Evolutionary conservation across 192 early-diverging fungal species (phyloP).

Genomic region (Coemansia sp.): DNA sequence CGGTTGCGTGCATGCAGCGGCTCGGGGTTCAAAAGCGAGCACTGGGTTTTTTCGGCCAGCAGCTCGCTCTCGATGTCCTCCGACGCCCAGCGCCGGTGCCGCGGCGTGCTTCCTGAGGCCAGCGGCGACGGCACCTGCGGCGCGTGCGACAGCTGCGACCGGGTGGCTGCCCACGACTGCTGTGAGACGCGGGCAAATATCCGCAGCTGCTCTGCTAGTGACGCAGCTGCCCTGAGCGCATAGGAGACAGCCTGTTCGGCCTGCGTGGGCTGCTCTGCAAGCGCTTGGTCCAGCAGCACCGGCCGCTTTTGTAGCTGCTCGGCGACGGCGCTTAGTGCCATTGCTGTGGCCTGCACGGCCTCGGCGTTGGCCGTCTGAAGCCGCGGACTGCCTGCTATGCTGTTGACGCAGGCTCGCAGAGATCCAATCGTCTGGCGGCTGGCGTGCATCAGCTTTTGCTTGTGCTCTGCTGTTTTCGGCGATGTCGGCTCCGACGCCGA

Average conservation of each 20-base stretch:
- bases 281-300: neutral
- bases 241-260: neutral
- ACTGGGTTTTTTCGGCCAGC: slow-evolving; percentile 4
- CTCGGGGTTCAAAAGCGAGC: slow-evolving; percentile 9
- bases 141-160: slow-evolving; percentile 30
- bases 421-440: slow-evolving; percentile 26
- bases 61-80: slow-evolving; percentile 34
- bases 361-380: slow-evolving; percentile 5
- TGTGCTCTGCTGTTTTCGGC: neutral
- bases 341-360: slow-evolving; percentile 3
- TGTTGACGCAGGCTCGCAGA: slow-evolving; percentile 23
- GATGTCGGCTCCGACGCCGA: neutral
- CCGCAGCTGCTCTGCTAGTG: slow-evolving; percentile 36
- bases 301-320: slow-evolving; percentile 9
- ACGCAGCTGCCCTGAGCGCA: slow-evolving; percentile 1
- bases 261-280: neutral
- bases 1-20: slow-evolving; percentile 33
- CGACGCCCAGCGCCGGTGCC: slow-evolving; percentile 46
- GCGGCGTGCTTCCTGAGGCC: slow-evolving; percentile 19
- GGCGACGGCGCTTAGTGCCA: slow-evolving; percentile 14
- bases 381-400: slow-evolving; percentile 14
- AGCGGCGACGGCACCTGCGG: slow-evolving; percentile 40
- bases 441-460: slow-evolving; percentile 10
- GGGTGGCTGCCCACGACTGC: slow-evolving; percentile 25
- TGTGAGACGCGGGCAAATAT: slow-evolving; percentile 31